Evolutionary conservation across 352 stramenopile species (phyloP), one percentile per base, ranked within the genome.

Genomic region (Pythium oligandrum): DNA sequence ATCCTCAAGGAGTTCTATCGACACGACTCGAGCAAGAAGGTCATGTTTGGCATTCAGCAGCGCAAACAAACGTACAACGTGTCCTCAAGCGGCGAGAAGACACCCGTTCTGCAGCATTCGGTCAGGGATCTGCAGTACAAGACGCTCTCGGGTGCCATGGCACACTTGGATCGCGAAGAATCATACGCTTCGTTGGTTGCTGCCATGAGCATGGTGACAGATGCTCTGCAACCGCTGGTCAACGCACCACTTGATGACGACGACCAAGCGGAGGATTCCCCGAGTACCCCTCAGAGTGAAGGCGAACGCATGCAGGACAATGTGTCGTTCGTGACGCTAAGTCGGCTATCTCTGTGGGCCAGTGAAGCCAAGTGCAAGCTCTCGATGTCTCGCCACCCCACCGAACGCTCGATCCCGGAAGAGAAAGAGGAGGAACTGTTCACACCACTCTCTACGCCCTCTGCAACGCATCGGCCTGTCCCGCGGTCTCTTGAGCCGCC

Each of bases 1-100:
- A 82, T 92, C 40, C 57, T 88, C 6, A 78, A 78, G 48, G 74
- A 87, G 39, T 74, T 87, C 34, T 89, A 87, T 52, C 64, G 64
- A 6, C 61, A 61, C 4, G 64, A 71, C 31, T 76, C 66, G 11
- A 73, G 65, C 50, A 86, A 86, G 60, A 86, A 85, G 53, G 78
- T 73, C 39, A 37, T 79, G 2, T 55, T 72, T 42, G 69, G 64
- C 8, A 70, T 77, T 38, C 65, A 84, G 44, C 68, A 82, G 55
- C 74, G 68, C 39, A 83, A 78, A 53, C 69, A 54, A 6, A 79
- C 69, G 7, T 47, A 58, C 33, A 42, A 17, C 5, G 37, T 46
- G 32, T 6, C 37, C 12, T 46, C 17, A 8, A 43, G 44, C 7
- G 17, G 8, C 8, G 8, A 8, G 8, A 30, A 35, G 44, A 34